Base-by-base conservation (phyloP, 495 filamentous ascomycete species). In the Xanthoparmelia taractica region DNA sequence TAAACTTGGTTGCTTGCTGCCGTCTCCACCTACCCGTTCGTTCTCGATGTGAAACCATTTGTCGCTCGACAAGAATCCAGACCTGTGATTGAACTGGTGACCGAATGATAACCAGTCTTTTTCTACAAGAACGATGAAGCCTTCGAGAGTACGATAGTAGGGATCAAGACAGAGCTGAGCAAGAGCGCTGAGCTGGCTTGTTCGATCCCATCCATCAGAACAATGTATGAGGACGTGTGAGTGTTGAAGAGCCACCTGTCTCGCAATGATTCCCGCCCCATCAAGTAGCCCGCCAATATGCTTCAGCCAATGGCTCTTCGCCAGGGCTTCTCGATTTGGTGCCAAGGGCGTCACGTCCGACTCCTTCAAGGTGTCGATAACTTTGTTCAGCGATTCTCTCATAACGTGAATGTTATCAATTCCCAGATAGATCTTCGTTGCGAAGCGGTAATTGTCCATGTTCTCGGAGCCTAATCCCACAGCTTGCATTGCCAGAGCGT, bases 321-420 rank as follows among this genome's bases (percentile, higher is more conserved):
- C 80, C 33, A 98, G 82, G 15, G 86, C 78, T 56, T 97, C 92
- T 66, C 85, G 83, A 72, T 88, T 96, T 12, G 93, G 94, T 8
- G 90, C 84, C 52, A 97, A 75, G 3, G 87, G 86, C 5, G 91
- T 89, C 54, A 97, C 78, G 73, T 98, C 94, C 5, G 91, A 89
- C 57, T 97, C 92, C 70, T 96, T 96, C 69, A 98, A 76, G 13
- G 93, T 87, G 62, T 94, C 91, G 56, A 97, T 78, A 31, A 98
- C 89, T 62, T 89, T 95, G 52, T 88, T 85, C 59, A 98, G 75
- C 4, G 93, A 97, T 57, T 91, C 88, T 63, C 94, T 82, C 94
- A 99, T 99, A 61, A 97, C 93, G 71, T 99, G 94, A 64, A 99
- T 97, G 67, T 99, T 99, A 72, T 96, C 94, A 70, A 99, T 99